Conservation (phyloP, 768 basidiomycete genomes). For the Stropharia rugosoannulata region DNA sequence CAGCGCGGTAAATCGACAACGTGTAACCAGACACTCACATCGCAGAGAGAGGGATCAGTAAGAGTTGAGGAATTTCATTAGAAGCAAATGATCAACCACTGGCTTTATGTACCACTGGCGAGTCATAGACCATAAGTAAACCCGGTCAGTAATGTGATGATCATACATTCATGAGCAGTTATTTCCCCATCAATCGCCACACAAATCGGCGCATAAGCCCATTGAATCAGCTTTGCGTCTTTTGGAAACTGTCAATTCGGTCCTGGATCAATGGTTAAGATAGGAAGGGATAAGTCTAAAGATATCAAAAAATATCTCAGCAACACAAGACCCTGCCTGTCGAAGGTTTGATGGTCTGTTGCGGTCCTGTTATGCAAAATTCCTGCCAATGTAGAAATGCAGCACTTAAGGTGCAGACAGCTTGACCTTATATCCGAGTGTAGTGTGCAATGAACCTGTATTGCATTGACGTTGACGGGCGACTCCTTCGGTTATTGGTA, state of each 20-base stretch:
- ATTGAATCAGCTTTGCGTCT: constrained; percentile 18
- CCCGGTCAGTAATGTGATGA: constrained; percentile 23
- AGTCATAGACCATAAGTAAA: constrained; percentile 16
- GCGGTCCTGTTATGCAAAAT: constrained; percentile 5
- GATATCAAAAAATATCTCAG: constrained; percentile 18
- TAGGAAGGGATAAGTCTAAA: constrained; percentile 16
- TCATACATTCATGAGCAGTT: constrained; percentile 18
- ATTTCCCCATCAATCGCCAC: constrained; percentile 24
- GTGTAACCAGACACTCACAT: constrained; percentile 12
- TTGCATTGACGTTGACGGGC: background rate
- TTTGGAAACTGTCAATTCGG: constrained; percentile 15
- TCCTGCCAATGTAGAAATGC: background rate
- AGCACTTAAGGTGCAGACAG: background rate
- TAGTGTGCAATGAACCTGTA: background rate
- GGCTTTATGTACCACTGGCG: constrained; percentile 21
- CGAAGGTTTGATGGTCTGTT: constrained; percentile 6
- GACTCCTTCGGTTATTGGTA: background rate
- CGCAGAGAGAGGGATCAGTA: constrained; percentile 8
- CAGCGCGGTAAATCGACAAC: background rate
- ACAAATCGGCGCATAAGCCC: constrained; percentile 23
- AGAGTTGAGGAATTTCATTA: constrained; percentile 8
- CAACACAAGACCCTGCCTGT: constrained; percentile 16
- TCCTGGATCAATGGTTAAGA: constrained; percentile 18
- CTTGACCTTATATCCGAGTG: background rate
- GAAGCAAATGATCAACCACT: constrained; percentile 11